phyloP scores from a whole-genome alignment of 306 rosid genomes.

The Dryas octopetala region DNA sequence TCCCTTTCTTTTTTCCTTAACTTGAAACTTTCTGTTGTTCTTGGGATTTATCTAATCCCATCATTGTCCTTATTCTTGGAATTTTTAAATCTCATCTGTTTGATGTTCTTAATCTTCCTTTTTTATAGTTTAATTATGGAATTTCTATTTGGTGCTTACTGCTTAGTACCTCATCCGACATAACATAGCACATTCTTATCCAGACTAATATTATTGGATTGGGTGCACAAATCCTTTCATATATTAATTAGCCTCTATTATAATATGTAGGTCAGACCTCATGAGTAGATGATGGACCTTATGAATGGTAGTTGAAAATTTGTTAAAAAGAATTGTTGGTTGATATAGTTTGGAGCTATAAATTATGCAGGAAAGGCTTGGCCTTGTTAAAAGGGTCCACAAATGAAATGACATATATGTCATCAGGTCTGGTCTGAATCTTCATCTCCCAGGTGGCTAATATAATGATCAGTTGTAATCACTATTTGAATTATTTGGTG shows the following conservation, averaged over 20 bases:
- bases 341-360: not conserved
- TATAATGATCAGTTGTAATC: not conserved
- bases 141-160: not conserved
- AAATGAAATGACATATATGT: not conserved
- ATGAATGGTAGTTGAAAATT: not conserved
- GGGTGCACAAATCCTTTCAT: not conserved
- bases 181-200: conserved; percentile 11
- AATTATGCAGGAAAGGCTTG: not conserved
- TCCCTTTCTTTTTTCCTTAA: not conserved
- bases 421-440: not conserved
- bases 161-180: not conserved
- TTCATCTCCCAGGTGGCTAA: no score
- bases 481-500: not conserved
- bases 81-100: not conserved
- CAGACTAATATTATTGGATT: not conserved
- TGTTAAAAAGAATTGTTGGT: not conserved
- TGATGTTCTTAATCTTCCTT: not conserved
- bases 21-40: not conserved
- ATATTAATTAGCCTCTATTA: no score
- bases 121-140: not conserved
- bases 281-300: not conserved
- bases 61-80: not conserved
- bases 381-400: not conserved
- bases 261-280: no score
- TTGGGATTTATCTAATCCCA: not conserved